Percentiles rank a stretch among this genome's conserved stretches.
Conservation (phyloP, 1,139 yeast genomes). For the Blastobotrys arbuscula region DNA sequence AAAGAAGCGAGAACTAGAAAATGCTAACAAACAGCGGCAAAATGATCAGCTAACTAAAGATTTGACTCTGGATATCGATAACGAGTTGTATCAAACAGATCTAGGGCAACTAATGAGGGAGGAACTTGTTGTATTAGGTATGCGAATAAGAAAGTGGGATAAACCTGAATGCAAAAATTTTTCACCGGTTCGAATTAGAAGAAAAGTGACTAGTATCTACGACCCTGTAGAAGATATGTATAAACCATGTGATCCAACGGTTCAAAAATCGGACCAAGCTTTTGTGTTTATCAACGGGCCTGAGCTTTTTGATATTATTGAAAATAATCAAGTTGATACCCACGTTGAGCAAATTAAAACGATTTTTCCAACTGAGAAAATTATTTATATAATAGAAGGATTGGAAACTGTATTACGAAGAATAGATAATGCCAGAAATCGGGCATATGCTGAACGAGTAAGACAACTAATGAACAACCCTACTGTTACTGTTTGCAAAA, state of each 20-base stretch:
- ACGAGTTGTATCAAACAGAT: slow-evolving; percentile 8
- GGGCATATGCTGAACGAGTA: slow-evolving; percentile 21
- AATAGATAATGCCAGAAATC: slow-evolving; percentile 17
- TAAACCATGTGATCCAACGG: slow-evolving; percentile 16
- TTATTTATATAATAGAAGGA: slow-evolving; percentile 26
- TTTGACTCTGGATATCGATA: slow-evolving; percentile 18
- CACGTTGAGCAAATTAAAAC: slow-evolving; percentile 16
- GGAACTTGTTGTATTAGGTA: slow-evolving; percentile 5
- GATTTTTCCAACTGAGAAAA: slow-evolving; percentile 10
- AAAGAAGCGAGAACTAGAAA: slow-evolving; percentile 9
- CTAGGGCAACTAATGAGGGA: slow-evolving; percentile 12
- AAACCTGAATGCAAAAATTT: neutral
- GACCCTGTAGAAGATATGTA: slow-evolving; percentile 20
- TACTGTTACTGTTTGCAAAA: too few species aligned
- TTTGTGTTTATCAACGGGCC: slow-evolving; percentile 16
- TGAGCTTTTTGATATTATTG: slow-evolving; percentile 9
- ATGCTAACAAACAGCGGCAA: slow-evolving; percentile 7
- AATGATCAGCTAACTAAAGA: slow-evolving; percentile 17
- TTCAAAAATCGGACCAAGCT: slow-evolving; percentile 16
- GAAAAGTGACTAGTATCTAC: slow-evolving; percentile 19
- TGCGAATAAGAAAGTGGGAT: slow-evolving; percentile 9
- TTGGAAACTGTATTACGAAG: slow-evolving; percentile 18
- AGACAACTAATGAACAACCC: slow-evolving; percentile 21
- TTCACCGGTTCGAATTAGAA: slow-evolving; percentile 13
- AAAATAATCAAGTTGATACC: neutral